Conservation (phyloP, 192 early-diverging fungal genomes). For the Borealophlyctis nickersoniae region DNA sequence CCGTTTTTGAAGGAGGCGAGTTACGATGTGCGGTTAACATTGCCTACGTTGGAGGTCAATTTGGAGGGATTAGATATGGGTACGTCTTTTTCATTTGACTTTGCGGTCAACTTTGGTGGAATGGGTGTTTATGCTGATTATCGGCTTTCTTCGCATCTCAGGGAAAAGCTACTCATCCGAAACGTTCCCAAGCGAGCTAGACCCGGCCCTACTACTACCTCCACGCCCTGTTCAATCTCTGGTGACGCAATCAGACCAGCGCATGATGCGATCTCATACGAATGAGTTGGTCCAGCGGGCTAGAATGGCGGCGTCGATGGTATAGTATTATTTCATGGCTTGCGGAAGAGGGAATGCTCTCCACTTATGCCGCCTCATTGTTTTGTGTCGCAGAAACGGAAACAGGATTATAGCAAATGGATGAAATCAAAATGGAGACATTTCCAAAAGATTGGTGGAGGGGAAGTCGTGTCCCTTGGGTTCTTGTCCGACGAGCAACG, state of each 20-base stretch:
- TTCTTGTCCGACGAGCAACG: conserved; percentile 46
- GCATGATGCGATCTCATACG: conserved; percentile 51
- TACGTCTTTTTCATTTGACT: conserved; percentile 7
- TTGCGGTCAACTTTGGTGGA: conserved; percentile 1
- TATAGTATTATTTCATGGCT: conserved; percentile 1
- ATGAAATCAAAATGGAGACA: conserved; percentile 46
- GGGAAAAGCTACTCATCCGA: conserved; percentile 19
- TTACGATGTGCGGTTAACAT: conserved; percentile 41
- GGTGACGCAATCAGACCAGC: conserved; percentile 43
- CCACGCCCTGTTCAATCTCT: conserved; percentile 38
- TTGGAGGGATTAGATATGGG: conserved; percentile 32
- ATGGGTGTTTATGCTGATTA: not conserved
- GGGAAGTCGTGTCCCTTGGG: conserved; percentile 35
- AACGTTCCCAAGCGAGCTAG: conserved; percentile 31
- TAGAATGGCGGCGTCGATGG: conserved; percentile 23
- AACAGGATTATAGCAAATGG: conserved; percentile 54
- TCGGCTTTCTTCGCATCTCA: conserved; percentile 4
- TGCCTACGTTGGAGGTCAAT: conserved; percentile 30
- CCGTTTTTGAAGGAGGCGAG: conserved; percentile 50
- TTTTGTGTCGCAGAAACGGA: conserved; percentile 30
- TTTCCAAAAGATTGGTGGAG: conserved; percentile 42
- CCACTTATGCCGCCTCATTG: not conserved
- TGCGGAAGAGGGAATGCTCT: not conserved
- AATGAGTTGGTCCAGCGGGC: conserved; percentile 48
- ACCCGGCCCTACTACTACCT: conserved; percentile 19